Percentiles rank a stretch among this genome's conserved stretches.
These are phyloP conservation scores for Flaveria bidentis DNA, from an alignment of 129 eudicot species.

Conservation along the genomic window DNA sequence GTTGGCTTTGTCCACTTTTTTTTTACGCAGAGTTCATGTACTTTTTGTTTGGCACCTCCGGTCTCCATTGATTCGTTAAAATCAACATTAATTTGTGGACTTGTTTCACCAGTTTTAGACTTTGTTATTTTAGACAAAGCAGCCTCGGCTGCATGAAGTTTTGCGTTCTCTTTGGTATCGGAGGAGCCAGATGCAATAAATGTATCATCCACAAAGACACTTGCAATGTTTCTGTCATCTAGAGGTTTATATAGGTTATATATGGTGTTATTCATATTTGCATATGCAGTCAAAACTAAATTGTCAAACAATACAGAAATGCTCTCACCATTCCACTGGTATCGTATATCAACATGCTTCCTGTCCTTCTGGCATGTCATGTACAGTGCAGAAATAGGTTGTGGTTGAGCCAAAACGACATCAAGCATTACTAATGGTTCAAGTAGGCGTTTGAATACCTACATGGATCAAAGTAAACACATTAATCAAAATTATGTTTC, in stretches of 20 bases:
- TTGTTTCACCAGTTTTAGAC: not conserved
- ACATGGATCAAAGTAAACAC: conserved; percentile 2
- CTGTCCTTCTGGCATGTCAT: conserved; percentile 72
- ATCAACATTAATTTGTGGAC: conserved; percentile 13
- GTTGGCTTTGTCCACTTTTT: conserved; percentile 70
- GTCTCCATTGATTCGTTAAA: conserved; percentile 38
- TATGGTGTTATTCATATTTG: not conserved
- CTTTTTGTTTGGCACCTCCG: conserved; percentile 68
- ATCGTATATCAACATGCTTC: conserved; percentile 51
- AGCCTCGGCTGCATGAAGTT: conserved; percentile 85
- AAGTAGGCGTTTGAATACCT: conserved; percentile 50
- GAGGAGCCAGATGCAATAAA: conserved; percentile 64
- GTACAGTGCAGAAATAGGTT: conserved; percentile 68
- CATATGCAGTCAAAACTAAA: too few relatives aligned
- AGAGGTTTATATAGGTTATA: not conserved
- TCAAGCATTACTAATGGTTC: conserved; percentile 68
- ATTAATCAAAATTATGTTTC: not conserved
- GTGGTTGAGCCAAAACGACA: conserved; percentile 57
- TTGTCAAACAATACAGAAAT: not conserved
- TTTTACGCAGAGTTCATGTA: conserved; percentile 60
- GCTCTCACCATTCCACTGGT: conserved; percentile 45
- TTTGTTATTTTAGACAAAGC: conserved; percentile 49
- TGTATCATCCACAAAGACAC: conserved; percentile 57
- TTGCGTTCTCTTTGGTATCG: conserved; percentile 65
- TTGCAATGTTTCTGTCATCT: conserved; percentile 55